Evolutionary conservation across 2,329 filamentous ascomycete genomes (phyloP).

Genomic region (Aurifilum marmelostoma): DNA sequence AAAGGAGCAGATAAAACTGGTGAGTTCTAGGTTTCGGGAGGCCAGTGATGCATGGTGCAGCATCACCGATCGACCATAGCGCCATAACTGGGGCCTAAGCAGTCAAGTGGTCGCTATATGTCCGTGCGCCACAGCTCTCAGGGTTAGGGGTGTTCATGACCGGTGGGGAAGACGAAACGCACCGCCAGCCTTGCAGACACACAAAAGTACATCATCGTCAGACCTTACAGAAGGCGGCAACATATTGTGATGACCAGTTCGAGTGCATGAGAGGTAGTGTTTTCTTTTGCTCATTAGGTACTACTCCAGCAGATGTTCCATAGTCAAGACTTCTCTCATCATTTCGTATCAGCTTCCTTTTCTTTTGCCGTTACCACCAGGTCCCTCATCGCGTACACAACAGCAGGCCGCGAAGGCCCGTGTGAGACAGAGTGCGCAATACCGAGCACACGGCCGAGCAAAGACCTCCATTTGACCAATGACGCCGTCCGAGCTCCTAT

Average conservation of each 20-base stretch:
- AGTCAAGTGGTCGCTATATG: not conserved
- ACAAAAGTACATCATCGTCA: not conserved
- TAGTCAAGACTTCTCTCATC: constrained; percentile 4
- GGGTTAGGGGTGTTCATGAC: not conserved
- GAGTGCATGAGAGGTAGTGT: not conserved
- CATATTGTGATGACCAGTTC: not conserved
- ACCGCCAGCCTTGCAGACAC: not conserved
- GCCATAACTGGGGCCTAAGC: not conserved
- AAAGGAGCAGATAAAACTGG: not conserved
- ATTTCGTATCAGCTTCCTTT: constrained; percentile 1
- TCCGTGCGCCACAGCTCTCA: not conserved
- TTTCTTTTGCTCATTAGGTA: not conserved
- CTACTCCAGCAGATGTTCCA: constrained; percentile 1
- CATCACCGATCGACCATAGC: not conserved
- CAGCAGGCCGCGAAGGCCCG: not conserved
- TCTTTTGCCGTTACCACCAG: not conserved
- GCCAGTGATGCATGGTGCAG: not conserved
- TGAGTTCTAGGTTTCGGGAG: constrained; percentile 7
- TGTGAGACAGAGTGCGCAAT: not conserved
- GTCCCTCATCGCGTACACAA: not conserved
- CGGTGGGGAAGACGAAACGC: too few species aligned
- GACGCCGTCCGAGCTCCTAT: constrained; percentile 12
- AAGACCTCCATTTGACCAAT: not conserved
- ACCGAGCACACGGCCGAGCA: not conserved
- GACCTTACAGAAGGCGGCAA: not conserved